Evolutionary conservation across 805 yeast species (phyloP).

Genomic region (Yarrowia sp.): DNA sequence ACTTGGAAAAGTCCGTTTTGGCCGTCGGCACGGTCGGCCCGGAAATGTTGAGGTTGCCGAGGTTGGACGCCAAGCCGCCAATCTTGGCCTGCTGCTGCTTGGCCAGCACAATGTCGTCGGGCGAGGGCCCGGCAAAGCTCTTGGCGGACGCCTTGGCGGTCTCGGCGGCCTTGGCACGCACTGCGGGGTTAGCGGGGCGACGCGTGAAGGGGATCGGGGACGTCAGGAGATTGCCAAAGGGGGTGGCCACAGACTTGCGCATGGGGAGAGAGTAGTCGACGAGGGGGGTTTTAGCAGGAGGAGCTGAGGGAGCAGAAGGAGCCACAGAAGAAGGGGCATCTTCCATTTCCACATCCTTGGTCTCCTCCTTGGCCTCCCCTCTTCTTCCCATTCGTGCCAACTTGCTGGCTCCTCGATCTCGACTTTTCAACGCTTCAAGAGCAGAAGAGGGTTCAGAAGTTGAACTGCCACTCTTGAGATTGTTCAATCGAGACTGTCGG

Average conservation of each 20-base stretch:
- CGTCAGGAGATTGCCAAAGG: slow-evolving; percentile 17
- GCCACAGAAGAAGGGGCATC: neutral
- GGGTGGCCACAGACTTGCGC: neutral
- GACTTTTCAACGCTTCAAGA: slow-evolving; percentile 4
- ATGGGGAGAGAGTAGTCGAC: slow-evolving; percentile 4
- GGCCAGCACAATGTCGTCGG: slow-evolving; percentile 74
- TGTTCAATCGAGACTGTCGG: slow-evolving; percentile 12
- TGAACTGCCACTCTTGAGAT: neutral
- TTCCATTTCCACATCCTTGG: neutral
- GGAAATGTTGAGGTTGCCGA: slow-evolving; percentile 9
- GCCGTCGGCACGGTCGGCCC: neutral
- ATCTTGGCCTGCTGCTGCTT: slow-evolving; percentile 55
- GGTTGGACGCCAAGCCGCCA: slow-evolving; percentile 25
- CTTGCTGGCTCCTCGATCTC: slow-evolving; percentile 9
- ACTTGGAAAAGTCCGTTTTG: slow-evolving; percentile 35
- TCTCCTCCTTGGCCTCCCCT: neutral
- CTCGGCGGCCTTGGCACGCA: slow-evolving; percentile 30
- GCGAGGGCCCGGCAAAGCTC: slow-evolving; percentile 70
- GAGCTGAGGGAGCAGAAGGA: neutral
- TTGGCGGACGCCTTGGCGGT: slow-evolving; percentile 9
- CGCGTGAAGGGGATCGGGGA: slow-evolving; percentile 22
- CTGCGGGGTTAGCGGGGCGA: slow-evolving; percentile 35
- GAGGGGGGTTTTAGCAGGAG: neutral
- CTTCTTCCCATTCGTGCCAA: slow-evolving; percentile 4
- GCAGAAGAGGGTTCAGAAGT: neutral